A percentile compares a stretch with the other conserved stretches of the same genome.
These are phyloP conservation scores for Filobasidium wieringae DNA, from an alignment of 768 basidiomycete genomes.

Conservation along the genomic window DNA sequence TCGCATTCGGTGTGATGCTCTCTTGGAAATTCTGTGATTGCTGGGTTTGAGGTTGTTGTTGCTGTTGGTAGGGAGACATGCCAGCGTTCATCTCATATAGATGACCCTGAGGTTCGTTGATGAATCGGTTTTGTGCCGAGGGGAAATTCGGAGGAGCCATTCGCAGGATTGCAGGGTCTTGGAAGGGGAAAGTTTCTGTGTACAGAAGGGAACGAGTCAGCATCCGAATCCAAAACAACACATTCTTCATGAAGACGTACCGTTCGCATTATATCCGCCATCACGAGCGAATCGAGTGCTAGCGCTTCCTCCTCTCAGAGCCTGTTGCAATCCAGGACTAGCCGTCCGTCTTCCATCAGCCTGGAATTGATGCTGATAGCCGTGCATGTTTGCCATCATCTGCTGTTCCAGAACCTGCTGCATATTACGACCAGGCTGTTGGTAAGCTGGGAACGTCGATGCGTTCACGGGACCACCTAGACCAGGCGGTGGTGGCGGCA, in stretches of 20 bases:
- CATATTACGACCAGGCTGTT: not conserved
- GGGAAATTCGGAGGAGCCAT: conserved; percentile 4
- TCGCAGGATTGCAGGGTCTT: conserved; percentile 15
- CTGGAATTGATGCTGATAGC: conserved; percentile 16
- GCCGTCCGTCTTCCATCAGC: conserved; percentile 6
- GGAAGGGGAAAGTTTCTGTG: conserved; percentile 11
- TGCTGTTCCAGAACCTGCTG: conserved; percentile 7
- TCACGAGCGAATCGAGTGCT: not conserved
- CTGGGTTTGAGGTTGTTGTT: conserved; percentile 4
- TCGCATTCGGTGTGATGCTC: conserved; percentile 1
- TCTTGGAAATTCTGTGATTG: conserved; percentile 8
- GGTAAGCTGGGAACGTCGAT: conserved; percentile 1
- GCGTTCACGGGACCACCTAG: not conserved
- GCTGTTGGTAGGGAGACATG: conserved; percentile 15
- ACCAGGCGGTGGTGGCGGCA: conserved; percentile 13
- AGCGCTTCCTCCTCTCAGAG: conserved; percentile 5
- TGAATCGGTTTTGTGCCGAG: not conserved
- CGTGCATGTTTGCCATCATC: conserved; percentile 4
- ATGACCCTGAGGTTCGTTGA: not conserved
- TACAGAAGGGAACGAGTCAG: not conserved
- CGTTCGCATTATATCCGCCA: conserved; percentile 4
- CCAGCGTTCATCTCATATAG: conserved; percentile 4
- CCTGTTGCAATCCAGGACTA: conserved; percentile 9
- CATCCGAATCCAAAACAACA: not conserved
- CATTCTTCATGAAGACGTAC: not conserved